Evolutionary conservation across 2,329 filamentous ascomycete species (phyloP).

Genomic region (Dothiorella sarmentorum): DNA sequence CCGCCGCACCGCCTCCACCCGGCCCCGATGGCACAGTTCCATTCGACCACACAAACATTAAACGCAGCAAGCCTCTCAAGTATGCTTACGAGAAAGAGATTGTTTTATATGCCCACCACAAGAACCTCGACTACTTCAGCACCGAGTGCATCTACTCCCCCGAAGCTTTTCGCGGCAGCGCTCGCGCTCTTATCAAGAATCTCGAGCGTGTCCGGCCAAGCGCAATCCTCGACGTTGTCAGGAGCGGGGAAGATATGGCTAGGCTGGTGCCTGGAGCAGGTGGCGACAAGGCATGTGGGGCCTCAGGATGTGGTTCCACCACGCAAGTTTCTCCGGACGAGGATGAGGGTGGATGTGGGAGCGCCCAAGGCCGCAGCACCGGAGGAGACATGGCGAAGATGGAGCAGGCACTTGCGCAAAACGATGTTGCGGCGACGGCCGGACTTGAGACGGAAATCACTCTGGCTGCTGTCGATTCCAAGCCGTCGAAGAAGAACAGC

Average conservation of each 20-base stretch:
- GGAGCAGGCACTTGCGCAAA: conserved; percentile 66
- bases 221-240: conserved; percentile 90
- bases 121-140: conserved; percentile 94
- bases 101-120: conserved; percentile 94
- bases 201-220: conserved; percentile 89
- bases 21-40: conserved; percentile 15
- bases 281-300: conserved; percentile 36
- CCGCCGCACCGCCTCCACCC: conserved; percentile 53
- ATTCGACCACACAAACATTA: conserved; percentile 66
- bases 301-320: conserved; percentile 30
- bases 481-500: conserved; percentile 24
- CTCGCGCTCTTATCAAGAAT: conserved; percentile 89
- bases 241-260: conserved; percentile 95
- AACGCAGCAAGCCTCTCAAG: conserved; percentile 93
- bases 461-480: not conserved
- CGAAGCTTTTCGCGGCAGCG: conserved; percentile 91
- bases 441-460: conserved; percentile 33
- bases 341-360: conserved; percentile 71
- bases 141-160: conserved; percentile 98
- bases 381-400: conserved; percentile 79
- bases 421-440: conserved; percentile 53
- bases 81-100: conserved; percentile 99
- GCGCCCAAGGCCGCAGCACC: conserved; percentile 60
- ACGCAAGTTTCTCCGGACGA: conserved; percentile 50
- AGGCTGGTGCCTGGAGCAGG: conserved; percentile 66